Base-by-base conservation (phyloP, 768 basidiomycete genomes). In the Boletus tomentosulus region DNA sequence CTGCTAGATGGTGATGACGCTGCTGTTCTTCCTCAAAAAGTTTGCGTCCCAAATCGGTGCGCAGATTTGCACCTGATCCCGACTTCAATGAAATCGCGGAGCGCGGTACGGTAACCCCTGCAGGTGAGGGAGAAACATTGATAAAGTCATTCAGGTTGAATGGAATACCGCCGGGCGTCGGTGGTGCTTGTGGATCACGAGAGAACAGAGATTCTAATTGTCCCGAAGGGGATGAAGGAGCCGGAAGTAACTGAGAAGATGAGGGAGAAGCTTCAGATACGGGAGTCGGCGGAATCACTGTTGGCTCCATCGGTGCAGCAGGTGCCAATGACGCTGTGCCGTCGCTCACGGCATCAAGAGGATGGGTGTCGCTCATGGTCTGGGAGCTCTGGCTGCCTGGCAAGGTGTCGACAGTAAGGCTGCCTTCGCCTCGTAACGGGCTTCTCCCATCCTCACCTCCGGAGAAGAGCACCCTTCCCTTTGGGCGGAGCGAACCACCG, bases 71-170 rank as follows among this genome's bases (percentile, higher is more conserved):
- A 56, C 77, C 76, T 45, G 74, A 66, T 41, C 66, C 65, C 24
- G 67, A 63, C 59, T 61, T 62, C 61, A 64, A 62, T 60, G 50
- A 66, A 25, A 71, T 63, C n/a, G 70, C 57, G 45, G 68, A 65
- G 31, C 62, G 72, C 10, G 62, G 62, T 44, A 69, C 62, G 2
- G 65, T 53, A 13, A 68, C 71, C 15, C 76, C 67, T 12, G 76
- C 73, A 6, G 84, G 83, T 3, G 84, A 83, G 13, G 85, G 85
- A 25, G 86, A 87, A 35, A 84, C 83, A 59, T 89, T 83, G 63
- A 88, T 81, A 65, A 82, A 89, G 53, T 89, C 87, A 58, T 78
- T 79, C 54, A 87, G 74, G 66, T 87, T 85, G 70, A 89, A 87
- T 69, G 61, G 69, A 60, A 58, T 69, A 37, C 59, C 61, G 35